Evolutionary conservation across 2,329 filamentous ascomycete genomes (phyloP), one percentile per base, ranked within the genome.

Genomic region (Aspergillus oerlinghausenensis): DNA sequence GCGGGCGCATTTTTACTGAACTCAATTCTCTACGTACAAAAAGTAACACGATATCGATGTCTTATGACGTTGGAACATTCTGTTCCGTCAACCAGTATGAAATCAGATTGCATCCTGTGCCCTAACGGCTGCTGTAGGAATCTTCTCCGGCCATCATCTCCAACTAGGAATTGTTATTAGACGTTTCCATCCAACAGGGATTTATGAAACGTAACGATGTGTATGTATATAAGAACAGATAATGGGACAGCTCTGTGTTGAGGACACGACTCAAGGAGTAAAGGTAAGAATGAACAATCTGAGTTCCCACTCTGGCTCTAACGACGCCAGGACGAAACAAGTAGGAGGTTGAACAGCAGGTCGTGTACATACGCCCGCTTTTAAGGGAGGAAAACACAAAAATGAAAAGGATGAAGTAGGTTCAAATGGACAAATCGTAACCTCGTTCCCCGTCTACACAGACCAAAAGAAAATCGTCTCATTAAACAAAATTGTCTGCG

Each of bases 361-460:
- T 50, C 38, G 38, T 49, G 35, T 49, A 49, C 42, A 35, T 55
- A n/a, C 42, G 26, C 50, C 43, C 14, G 43, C 58, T 66, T 65
- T 67, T 60, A 52, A 67, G 62, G 49, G 51, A 56, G 58, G 58
- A 29, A 55, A 56, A 59, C 49, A 59, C 58, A 45, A 52, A 53
- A 45, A 62, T 59, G 50, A 57, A 32, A 56, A 56, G 47, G 48
- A 51, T 55, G 51, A 54, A 54, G 59, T 50, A 59, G 60, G 53
- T 53, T 35, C 56, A 49, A 58, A 57, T 60, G 49, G 60, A 58
- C 56, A 58, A 58, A 66, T 61, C 63, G 57, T 60, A 57, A 56
- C 59, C 51, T 59, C 62, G 56, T 55, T 56, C 56, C 60, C 57
- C 56, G 61, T 65, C 60, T 59, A 63, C 59, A 61, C 61, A 55